Conservation (phyloP, 345 rosid species). For the Limnanthes douglasii region DNA sequence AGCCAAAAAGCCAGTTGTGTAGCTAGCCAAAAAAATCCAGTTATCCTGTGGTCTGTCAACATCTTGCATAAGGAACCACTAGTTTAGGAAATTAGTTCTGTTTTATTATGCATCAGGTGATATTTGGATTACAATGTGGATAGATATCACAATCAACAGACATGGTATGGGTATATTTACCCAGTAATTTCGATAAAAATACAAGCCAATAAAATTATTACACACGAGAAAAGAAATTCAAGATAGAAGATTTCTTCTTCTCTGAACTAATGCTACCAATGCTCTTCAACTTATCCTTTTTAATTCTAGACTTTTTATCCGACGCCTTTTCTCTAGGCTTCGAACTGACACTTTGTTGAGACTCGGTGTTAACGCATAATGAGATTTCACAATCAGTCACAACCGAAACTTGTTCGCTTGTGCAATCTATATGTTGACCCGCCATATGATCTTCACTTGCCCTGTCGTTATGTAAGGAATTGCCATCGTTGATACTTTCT, state of each 20-base stretch:
- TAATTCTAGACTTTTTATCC: slow-evolving; percentile 12
- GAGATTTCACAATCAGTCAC: slow-evolving; percentile 15
- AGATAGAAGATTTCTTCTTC: slow-evolving; percentile 24
- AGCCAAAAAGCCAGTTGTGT: no score
- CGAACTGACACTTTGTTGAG: slow-evolving; percentile 42
- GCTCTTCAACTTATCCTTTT: slow-evolving; percentile 16
- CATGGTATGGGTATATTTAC: no score
- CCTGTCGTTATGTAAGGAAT: slow-evolving; percentile 2
- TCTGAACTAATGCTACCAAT: slow-evolving; percentile 17
- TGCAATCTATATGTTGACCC: slow-evolving; percentile 9
- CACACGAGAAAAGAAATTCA: slow-evolving; percentile 48
- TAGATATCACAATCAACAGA: no score
- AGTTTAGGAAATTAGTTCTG: no score
- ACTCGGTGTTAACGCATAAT: slow-evolving; percentile 9
- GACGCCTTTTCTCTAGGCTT: slow-evolving; percentile 19
- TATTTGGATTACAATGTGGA: no score
- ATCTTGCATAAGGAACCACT: no score
- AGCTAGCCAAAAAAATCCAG: no score
- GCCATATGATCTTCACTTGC: neutral
- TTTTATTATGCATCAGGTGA: no score
- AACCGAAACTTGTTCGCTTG: slow-evolving; percentile 15
- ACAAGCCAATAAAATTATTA: slow-evolving; percentile 7
- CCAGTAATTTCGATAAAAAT: no score
- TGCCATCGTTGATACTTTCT: slow-evolving; percentile 13
- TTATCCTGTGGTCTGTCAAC: no score